These are phyloP conservation scores for Chenopodium quinoa DNA, from an alignment of 148 eudicot species.

Conservation along the genomic window DNA sequence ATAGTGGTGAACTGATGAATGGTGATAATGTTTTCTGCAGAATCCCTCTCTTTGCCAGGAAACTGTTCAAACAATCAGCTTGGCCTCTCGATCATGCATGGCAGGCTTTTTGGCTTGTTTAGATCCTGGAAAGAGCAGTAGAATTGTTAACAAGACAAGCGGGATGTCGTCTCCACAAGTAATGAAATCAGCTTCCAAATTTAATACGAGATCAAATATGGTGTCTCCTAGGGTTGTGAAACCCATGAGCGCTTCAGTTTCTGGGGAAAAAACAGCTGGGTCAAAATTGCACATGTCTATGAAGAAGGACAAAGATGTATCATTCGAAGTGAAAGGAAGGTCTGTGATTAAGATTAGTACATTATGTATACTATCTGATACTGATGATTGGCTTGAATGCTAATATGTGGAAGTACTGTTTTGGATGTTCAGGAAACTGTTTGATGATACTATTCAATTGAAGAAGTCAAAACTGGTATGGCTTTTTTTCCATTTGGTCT, in stretches of 20 bases:
- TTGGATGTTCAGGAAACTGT: conserved; percentile 47
- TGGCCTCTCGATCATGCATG: conserved; percentile 73
- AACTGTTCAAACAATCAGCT: conserved; percentile 52
- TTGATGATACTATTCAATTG: conserved; percentile 33
- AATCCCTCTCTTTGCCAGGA: conserved; percentile 66
- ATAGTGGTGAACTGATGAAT: neutral
- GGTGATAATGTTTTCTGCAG: conserved; percentile 34
- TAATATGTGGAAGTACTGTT: conserved; percentile 9
- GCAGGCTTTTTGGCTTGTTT: conserved; percentile 40
- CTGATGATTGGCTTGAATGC: neutral
- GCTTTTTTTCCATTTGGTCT: neutral
- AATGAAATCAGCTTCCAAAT: conserved; percentile 35
- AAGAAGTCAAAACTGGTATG: conserved; percentile 41
- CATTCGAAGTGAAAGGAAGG: conserved; percentile 50
- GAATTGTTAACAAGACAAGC: conserved; percentile 34
- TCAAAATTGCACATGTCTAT: conserved; percentile 31
- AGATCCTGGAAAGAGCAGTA: conserved; percentile 40
- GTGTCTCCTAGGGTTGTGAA: conserved; percentile 46
- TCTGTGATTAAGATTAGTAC: conserved; percentile 19
- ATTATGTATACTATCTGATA: neutral
- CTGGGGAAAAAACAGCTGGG: conserved; percentile 41
- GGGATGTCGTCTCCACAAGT: conserved; percentile 40
- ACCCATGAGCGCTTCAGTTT: conserved; percentile 37
- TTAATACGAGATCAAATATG: conserved; percentile 15
- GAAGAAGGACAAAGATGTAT: conserved; percentile 27